Percentiles rank a stretch among this genome's conserved stretches.
These are phyloP conservation scores for Fallopia convolvulus DNA, from an alignment of 148 eudicot species.

Conservation along the genomic window DNA sequence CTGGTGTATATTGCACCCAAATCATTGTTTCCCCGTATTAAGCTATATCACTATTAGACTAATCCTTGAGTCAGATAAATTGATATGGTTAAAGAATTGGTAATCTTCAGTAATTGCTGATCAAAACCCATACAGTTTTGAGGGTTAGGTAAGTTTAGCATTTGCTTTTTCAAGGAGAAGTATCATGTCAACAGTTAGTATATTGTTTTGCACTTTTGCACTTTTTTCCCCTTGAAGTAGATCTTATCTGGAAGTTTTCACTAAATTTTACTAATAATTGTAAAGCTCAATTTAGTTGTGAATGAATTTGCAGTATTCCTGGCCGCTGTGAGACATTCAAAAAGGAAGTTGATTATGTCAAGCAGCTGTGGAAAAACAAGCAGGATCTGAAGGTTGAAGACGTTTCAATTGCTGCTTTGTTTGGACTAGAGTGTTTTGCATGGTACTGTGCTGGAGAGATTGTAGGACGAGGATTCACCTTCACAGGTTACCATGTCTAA, in stretches of 20 bases:
- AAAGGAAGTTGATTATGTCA: conserved; percentile 53
- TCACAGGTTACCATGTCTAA: conserved; percentile 56
- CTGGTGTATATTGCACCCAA: background rate
- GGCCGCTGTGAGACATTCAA: conserved; percentile 46
- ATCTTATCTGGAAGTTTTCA: background rate
- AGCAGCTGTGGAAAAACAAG: conserved; percentile 51
- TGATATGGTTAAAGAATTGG: background rate
- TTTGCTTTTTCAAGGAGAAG: background rate
- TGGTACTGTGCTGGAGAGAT: conserved; percentile 72
- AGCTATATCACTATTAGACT: background rate
- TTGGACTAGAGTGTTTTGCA: conserved; percentile 61
- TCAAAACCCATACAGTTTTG: background rate
- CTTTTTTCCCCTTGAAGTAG: background rate
- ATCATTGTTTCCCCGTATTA: background rate
- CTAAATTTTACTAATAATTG: background rate
- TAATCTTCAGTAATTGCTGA: background rate
- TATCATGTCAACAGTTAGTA: background rate
- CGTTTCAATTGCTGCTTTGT: conserved; percentile 49
- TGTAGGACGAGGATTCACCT: conserved; percentile 54
- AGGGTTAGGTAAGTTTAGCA: background rate
- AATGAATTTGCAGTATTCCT: conserved; percentile 37
- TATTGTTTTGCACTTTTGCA: background rate
- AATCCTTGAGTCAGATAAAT: background rate
- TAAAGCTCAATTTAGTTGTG: background rate
- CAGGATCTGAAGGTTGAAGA: conserved; percentile 45